Base-by-base conservation (phyloP, 1,284 basidiomycete genomes). In the Phlebopus sp. region DNA sequence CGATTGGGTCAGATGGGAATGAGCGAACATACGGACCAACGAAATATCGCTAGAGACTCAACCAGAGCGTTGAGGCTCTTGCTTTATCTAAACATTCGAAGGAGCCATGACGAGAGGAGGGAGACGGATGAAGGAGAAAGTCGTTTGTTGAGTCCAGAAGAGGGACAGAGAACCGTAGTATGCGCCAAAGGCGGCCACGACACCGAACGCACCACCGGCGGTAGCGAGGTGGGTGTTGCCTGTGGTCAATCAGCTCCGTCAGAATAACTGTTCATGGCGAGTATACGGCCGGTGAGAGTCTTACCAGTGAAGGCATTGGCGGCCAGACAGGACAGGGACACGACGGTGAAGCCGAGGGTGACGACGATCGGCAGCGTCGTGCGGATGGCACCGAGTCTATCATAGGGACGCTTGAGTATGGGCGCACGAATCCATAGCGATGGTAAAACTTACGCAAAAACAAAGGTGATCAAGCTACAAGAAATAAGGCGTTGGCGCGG, bases 111-210 rank as follows among this genome's bases (percentile, higher is more conserved):
- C 27, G 29, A 62, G 14, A 27, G 51, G 57, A 2, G 63, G 61
- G 13, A 62, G 46, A 11, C 55, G 62, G 18, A 65, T 60, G 32
- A 55, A 63, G 13, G 59, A 64, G 25, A 18, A 49, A 1, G 60
- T 64, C 9, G 61, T 60, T 17, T 62, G 59, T 37, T 63, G 58
- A 2, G 60, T 66, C 57, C 59, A 62, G 36, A 62, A 55, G 46
- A 52, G 44, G 13, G 59, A 59, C 30, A 63, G 4, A 19, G 60
- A 50, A 3, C 55, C 57, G 9, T 66, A 62, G 59, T 62, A 66
- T 44, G 60, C 58, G 7, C 62, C 62, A 19, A 59, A 66, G 9
- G 62, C 45, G 7, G 63, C 62, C 23, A 62, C 27, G 32, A 61
- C n/a, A 30, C 63, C 59, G 21, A 61, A 46, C 4, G 44, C 54